Base-by-base conservation (phyloP, 371 early-diverging fungal species). In the Syncephalis plumigaleata region DNA sequence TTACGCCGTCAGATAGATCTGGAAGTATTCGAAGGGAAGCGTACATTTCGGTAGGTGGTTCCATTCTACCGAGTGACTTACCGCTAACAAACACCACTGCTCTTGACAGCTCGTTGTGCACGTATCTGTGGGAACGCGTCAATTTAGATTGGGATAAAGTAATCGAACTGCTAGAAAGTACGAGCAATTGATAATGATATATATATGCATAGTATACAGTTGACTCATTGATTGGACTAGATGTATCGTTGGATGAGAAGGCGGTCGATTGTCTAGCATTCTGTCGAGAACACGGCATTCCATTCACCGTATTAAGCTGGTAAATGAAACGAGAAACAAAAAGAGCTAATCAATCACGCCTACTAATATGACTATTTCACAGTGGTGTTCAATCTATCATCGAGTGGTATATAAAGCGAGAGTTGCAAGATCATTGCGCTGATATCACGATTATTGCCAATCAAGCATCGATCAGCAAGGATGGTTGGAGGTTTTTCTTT, bases 401-500 rank as follows among this genome's bases (percentile, higher is more conserved):
- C 20, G 43, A 63, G 9, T 50, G 55, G 13, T 68, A 61, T 47
- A 49, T 74, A 55, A 40, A 45, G 1, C 49, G 53, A 50, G 55
- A 56, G 27, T 39, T 52, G 3, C 55, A 55, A 8, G 45, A 52
- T 23, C 50, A 47, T 3, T 51, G 54, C 44, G 50, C 56, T 3
- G 36, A 55, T 36, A 20, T 59, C 44, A 46, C 40, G 0, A 59
- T 69, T 44, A 36, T 57, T 24, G 65, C 73, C 36, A 70, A 72
- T 52, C 56, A 60, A 42, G 54, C 57, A 21, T 46, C 47, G 11
- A 58, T 71, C 15, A 51, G 47, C 8, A 55, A 53, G n/a, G 37
- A 46, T 1, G 38, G 56, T n/a, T 76, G 76, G 76, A 36, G 59
- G 17, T 61, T 69, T 39, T 45, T 53, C 11, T 73, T 65, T 49